Base-by-base conservation (phyloP, 225 moss, liverwort and hornwort species). In the Polytrichum formosum region DNA sequence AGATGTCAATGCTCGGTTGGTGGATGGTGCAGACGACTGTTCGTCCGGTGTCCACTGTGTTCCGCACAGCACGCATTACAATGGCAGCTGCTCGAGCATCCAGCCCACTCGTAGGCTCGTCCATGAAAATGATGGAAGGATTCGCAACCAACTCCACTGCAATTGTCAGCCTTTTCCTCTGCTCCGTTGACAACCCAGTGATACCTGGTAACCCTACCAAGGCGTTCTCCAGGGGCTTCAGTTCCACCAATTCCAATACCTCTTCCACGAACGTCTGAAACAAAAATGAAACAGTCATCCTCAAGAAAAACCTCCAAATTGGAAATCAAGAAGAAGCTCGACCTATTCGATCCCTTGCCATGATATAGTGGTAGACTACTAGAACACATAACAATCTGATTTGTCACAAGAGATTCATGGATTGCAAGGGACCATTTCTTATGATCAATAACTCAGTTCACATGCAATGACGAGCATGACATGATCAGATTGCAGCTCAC, bases 11-110 rank as follows among this genome's bases (percentile, higher is more conserved):
- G 68, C 87, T 87, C 54, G 87, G 87, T 55, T 87, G 87, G 27
- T 87, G 87, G 59, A 87, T 87, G 70, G 87, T 87, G 81, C 87
- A 87, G 75, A 87, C 87, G 31, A 87, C 87, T 54, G 87, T 87
- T 58, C 87, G 76, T 65, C 87, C 87, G 0, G 87, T 87, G n/a
- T 87, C 74, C 18, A 87, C 87, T 0, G 83, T 87, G 70, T 87
- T 87, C 1, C 87, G 76, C 26, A 87, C 87, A 69, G 70, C 63
- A 0, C 87, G 83, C 87, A 87, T 87, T 64, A 87, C 87, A 65
- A 87, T 87, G 63, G 87, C 87, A 13, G 87, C 87, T 17, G 87
- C 87, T 67, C 84, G 79, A 4, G 84, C 87, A 68, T 87, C 87
- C 0, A 87, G 76, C 70, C 87, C 87, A 26, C 84, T 84, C 1